phyloP scores from a whole-genome alignment of 202 grass and related monocot species.

The Setaria viridis region DNA sequence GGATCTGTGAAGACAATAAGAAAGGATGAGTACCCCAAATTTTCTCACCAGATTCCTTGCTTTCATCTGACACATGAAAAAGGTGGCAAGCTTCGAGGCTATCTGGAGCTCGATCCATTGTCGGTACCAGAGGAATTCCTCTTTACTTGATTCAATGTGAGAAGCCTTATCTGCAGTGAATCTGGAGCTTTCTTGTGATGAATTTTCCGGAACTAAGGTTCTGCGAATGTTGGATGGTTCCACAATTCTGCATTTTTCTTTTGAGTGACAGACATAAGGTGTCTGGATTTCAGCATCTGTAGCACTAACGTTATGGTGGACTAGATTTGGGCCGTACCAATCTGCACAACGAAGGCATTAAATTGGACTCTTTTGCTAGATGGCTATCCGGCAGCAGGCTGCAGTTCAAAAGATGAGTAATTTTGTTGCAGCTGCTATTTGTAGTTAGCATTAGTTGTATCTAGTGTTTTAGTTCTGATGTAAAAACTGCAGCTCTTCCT shows the following conservation, averaged over 20 bases:
- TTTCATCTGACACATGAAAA: constrained; percentile 66
- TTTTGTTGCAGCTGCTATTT: constrained; percentile 35
- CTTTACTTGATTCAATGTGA: constrained; percentile 21
- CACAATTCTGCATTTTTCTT: constrained; percentile 26
- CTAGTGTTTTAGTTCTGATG: constrained; percentile 39
- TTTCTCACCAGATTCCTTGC: constrained; percentile 82
- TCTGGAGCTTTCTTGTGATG: constrained; percentile 23
- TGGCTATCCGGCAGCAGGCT: not conserved
- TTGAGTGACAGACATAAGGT: constrained; percentile 8
- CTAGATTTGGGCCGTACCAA: constrained; percentile 2
- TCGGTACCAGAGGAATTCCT: constrained; percentile 67
- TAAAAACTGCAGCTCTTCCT: constrained; percentile 5
- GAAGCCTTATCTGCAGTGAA: constrained; percentile 1
- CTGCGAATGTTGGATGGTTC: constrained; percentile 11
- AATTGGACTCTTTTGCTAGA: constrained; percentile 16
- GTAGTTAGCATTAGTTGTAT: constrained; percentile 46
- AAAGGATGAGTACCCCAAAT: constrained; percentile 65
- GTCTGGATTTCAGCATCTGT: constrained; percentile 28
- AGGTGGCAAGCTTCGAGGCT: constrained; percentile 65
- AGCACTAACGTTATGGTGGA: constrained; percentile 7
- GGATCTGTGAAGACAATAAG: constrained; percentile 55
- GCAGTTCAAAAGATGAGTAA: constrained; percentile 8
- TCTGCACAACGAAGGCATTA: constrained; percentile 24
- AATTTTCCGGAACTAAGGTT: constrained; percentile 33
- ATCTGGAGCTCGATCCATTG: constrained; percentile 75